Base-by-base conservation (phyloP, 805 yeast species). In the Metschnikowia continentalis region DNA sequence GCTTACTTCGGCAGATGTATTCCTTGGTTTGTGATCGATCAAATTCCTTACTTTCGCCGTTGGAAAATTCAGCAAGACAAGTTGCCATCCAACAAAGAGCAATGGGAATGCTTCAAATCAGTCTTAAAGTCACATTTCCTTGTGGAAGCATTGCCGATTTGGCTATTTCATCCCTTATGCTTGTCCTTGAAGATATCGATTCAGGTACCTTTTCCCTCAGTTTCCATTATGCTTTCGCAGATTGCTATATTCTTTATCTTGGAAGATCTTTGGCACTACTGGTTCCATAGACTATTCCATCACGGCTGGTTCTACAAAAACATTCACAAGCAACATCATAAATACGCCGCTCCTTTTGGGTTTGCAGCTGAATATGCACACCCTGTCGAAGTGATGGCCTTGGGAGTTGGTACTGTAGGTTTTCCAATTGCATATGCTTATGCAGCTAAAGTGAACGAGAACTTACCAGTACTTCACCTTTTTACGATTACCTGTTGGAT, bases 311-410 rank as follows among this genome's bases (percentile, higher is more conserved):
- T 94, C 68, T 92, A 92, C 81, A 90, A 88, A 74, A 81, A 85
- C 69, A 89, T 92, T 61, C 99, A 92, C 78, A 92, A 92, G 75
- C 96, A 90, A 77, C 99, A 92, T 72, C 99, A 92, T 75, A 84
- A 91, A 69, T 92, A 91, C 68, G 96, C 97, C 20, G 97, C 98
- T 42, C 99, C 99, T 42, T 92, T 92, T 65, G 99, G 99, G 36
- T 74, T 92, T 52, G 85, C 98, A 54, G 98, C 98, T 45, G 99
- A 92, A 75, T 92, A 92, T 68, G 98, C 98, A 32, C 97, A 92
- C 66, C 98, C 99, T 15, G 78, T 87, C 32, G 99, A 92, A 74
- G 96, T 92, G 33, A 81, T 88, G 75, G 77, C 89, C 47, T 76
- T 92, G 54, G 99, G 99, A 48, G 81, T 89, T 57, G 99, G 99